A percentile compares a stretch with the other conserved stretches of the same genome.
phyloP scores from a whole-genome alignment of 176 grass and related monocot genomes.

The Carex kokanica region DNA sequence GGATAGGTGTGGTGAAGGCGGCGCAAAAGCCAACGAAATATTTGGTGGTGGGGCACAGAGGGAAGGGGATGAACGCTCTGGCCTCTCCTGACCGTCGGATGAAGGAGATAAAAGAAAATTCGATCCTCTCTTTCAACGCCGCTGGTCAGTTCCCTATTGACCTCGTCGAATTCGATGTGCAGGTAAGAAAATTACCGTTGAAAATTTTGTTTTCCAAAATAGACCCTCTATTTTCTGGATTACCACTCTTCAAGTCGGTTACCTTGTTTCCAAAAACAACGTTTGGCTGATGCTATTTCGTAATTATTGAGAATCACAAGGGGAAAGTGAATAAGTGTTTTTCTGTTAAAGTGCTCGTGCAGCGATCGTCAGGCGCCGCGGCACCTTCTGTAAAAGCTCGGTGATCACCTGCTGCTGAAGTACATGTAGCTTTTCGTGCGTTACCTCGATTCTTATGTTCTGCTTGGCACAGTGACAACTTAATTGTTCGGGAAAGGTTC shows the following conservation, averaged over 20 bases:
- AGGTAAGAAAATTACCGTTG: slow-evolving; percentile 36
- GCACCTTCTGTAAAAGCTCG: not conserved
- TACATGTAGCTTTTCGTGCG: not conserved
- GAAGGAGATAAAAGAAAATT: slow-evolving; percentile 87
- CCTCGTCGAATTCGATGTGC: slow-evolving; percentile 92
- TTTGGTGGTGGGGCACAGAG: slow-evolving; percentile 74
- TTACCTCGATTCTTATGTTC: not conserved
- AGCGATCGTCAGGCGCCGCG: not conserved
- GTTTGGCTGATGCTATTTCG: not conserved
- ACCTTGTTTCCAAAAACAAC: not conserved
- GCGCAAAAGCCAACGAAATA: slow-evolving; percentile 30
- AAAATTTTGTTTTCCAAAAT: not conserved
- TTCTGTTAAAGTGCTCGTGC: not conserved
- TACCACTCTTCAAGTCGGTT: not conserved
- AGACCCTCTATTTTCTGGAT: not conserved
- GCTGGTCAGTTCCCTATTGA: slow-evolving; percentile 74
- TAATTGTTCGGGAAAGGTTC: no score
- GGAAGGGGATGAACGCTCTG: slow-evolving; percentile 97
- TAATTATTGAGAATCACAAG: not conserved
- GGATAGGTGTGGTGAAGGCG: not conserved
- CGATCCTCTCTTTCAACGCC: slow-evolving; percentile 75
- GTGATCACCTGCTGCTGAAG: not conserved
- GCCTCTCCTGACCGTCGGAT: slow-evolving; percentile 58
- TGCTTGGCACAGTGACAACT: no score
- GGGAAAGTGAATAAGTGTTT: not conserved